Evolutionary conservation across 2,329 filamentous ascomycete genomes (phyloP), one percentile per base, ranked within the genome.

Genomic region (Biscogniauxia marginata): DNA sequence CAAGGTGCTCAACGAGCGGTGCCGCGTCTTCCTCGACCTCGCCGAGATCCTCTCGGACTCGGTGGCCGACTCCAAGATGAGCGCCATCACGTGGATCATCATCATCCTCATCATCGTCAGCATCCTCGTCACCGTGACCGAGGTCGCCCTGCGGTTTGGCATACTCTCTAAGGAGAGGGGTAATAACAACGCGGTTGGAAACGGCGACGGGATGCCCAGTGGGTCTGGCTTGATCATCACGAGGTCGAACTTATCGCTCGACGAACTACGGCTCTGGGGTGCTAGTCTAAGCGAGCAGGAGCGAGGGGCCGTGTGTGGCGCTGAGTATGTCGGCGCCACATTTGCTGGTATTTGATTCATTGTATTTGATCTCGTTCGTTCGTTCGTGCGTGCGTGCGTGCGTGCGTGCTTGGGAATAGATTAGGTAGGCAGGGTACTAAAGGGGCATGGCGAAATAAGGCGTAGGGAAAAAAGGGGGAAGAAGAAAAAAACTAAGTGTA

Each of bases 1-100:
- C 71, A 91, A 96, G 73, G 93, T 98, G 21, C 87, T 99, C 62
- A 99, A 99, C 74, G 95, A 98, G 75, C 88, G 95, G 52, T 99
- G 95, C 72, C 87, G 90, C 45, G 95, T 99, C 50, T 99, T 99
- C 75, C 84, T 99, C 18, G 95, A 99, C 73, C 84, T 99, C 8
- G 93, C 95, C 47, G 93, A 97, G 75, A 97, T 99, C 21, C 79
- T 99, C 1, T 92, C 90, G 13, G 93, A 99, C 74, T 91, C 86
- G 1, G 93, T 97, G 53, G 91, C 91, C 20, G 92, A 98, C 71
- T 88, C 90, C 63, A 97, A 96, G 73, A 98, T 97, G 89, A 96
- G 91, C 64, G 82, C 83, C 63, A 96, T 97, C 71, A 99, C 95
- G 1, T 98, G 93, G 93, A 98, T 99, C 73, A 89, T 98, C 73